phyloP scores from a whole-genome alignment of 2,329 filamentous ascomycete species.

The Trematosphaeria pertusa region DNA sequence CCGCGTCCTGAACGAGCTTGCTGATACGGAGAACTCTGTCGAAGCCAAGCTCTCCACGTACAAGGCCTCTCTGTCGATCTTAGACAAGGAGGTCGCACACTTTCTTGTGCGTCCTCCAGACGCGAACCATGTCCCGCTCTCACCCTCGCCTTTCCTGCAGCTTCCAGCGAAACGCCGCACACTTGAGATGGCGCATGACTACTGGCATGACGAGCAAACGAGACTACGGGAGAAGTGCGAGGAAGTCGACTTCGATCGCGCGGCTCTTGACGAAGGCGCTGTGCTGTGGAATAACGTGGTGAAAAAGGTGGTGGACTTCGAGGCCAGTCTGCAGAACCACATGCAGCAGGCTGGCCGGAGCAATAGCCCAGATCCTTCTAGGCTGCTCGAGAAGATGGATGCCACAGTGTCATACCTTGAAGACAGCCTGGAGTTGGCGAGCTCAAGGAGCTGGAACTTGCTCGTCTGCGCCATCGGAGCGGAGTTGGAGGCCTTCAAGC shows the following conservation, averaged over 20 bases:
- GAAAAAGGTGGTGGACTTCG: constrained; percentile 67
- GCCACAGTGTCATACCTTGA: constrained; percentile 63
- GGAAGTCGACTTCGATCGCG: constrained; percentile 66
- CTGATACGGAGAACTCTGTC: constrained; percentile 68
- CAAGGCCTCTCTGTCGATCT: constrained; percentile 68
- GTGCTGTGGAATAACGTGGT: constrained; percentile 71
- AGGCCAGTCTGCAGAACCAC: constrained; percentile 65
- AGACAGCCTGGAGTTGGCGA: constrained; percentile 61
- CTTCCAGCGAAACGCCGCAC: constrained; percentile 71
- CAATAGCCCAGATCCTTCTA: constrained; percentile 23
- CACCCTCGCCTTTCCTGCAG: constrained; percentile 60
- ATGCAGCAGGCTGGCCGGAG: constrained; percentile 50
- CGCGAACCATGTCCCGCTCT: constrained; percentile 35
- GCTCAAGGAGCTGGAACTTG: constrained; percentile 73
- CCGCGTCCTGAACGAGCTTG: constrained; percentile 66
- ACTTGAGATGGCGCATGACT: constrained; percentile 71
- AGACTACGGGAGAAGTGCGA: constrained; percentile 62
- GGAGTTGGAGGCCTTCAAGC: constrained; percentile 71
- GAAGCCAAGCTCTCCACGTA: constrained; percentile 78
- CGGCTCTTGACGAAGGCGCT: constrained; percentile 72
- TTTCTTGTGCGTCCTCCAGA: constrained; percentile 66
- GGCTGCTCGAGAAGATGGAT: constrained; percentile 58
- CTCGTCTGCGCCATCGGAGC: constrained; percentile 78
- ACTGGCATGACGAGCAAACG: constrained; percentile 71
- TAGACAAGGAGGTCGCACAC: constrained; percentile 67